These are phyloP conservation scores for Calonectria multiphialidica DNA, from an alignment of 2,329 filamentous ascomycete species.

Conservation along the genomic window DNA sequence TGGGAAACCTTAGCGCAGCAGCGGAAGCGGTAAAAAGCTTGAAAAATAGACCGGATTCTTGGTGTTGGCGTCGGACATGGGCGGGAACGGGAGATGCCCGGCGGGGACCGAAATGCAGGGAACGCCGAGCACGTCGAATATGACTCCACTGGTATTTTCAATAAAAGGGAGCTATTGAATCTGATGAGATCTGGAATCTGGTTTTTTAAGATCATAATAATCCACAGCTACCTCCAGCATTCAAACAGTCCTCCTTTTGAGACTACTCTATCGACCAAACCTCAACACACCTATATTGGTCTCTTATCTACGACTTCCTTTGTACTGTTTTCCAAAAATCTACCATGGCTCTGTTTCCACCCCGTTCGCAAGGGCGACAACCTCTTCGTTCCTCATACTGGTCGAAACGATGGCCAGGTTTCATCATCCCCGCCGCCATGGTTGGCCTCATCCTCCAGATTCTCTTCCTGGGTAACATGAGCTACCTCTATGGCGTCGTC, in stretches of 20 bases:
- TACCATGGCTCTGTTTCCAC: constrained; percentile 10
- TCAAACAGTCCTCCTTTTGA: neutral
- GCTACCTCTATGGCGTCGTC: constrained; percentile 50
- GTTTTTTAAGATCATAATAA: neutral
- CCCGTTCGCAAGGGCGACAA: neutral
- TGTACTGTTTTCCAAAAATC: neutral
- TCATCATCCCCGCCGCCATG: constrained; percentile 32
- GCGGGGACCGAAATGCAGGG: neutral
- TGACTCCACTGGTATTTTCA: neutral
- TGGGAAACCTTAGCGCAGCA: neutral
- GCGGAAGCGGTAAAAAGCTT: neutral
- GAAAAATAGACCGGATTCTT: neutral
- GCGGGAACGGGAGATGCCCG: neutral
- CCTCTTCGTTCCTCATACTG: constrained; percentile 11
- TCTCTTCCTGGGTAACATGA: constrained; percentile 40
- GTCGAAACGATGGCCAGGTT: constrained; percentile 13
- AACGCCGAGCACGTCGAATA: neutral
- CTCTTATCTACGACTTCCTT: neutral
- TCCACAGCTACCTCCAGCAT: neutral
- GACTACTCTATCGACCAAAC: neutral
- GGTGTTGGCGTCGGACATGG: neutral
- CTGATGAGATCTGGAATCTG: neutral
- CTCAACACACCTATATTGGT: too few species aligned
- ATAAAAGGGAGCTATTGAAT: constrained; percentile 1
- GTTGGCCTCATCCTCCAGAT: constrained; percentile 30